phyloP scores from a whole-genome alignment of 441 rosid species.

The Flueggea neowawraea region DNA sequence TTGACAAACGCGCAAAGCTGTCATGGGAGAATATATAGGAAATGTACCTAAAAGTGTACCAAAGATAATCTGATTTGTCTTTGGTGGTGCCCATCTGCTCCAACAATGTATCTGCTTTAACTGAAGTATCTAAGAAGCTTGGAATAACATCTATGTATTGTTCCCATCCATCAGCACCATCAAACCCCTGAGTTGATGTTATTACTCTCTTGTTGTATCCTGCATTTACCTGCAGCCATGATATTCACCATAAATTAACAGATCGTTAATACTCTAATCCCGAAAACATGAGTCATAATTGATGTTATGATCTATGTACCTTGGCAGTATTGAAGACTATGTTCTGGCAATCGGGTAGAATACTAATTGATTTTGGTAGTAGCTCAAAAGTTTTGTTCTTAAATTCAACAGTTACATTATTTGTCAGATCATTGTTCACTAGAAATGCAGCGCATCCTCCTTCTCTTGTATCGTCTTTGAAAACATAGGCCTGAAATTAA shows the following conservation, averaged over 20 bases:
- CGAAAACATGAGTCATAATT: neutral
- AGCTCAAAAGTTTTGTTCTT: constrained; percentile 41
- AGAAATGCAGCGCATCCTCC: constrained; percentile 70
- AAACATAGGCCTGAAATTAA: constrained; percentile 49
- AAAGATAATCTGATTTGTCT: constrained; percentile 78
- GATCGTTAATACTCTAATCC: neutral
- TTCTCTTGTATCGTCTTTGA: constrained; percentile 30
- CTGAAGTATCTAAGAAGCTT: constrained; percentile 30
- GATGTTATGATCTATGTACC: constrained; percentile 23
- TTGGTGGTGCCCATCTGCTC: constrained; percentile 69
- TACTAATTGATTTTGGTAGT: constrained; percentile 59
- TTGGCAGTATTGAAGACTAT: constrained; percentile 62
- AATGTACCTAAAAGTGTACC: constrained; percentile 70
- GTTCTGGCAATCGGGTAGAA: constrained; percentile 69
- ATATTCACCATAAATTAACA: neutral
- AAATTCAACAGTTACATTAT: constrained; percentile 38
- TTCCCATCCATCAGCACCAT: constrained; percentile 41
- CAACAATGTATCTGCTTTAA: constrained; percentile 43
- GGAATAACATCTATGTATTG: constrained; percentile 50
- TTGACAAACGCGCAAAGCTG: neutral
- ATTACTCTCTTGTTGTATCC: constrained; percentile 44
- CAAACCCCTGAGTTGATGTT: constrained; percentile 8
- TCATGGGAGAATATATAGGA: neutral
- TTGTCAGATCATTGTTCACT: constrained; percentile 40
- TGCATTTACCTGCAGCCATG: constrained; percentile 42